phyloP scores from a whole-genome alignment of 148 eudicot genomes.

The Polygonum maritimum region DNA sequence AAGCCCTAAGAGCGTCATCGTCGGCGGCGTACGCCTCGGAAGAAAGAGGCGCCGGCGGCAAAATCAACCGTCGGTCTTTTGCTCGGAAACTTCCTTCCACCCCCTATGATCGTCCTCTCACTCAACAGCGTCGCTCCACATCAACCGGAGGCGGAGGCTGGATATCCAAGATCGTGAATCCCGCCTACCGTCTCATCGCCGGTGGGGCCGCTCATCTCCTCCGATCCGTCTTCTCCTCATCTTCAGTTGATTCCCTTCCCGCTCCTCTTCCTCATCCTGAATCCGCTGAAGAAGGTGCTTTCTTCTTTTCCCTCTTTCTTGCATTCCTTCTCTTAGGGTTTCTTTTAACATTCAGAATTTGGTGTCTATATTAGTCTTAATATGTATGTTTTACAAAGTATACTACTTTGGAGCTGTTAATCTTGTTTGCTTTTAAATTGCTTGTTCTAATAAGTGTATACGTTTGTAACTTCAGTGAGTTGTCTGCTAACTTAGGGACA shows the following conservation, averaged over 20 bases:
- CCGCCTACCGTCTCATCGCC: conserved; percentile 53
- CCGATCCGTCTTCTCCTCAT: conserved; percentile 35
- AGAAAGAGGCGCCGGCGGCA: conserved; percentile 51
- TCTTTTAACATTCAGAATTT: neutral
- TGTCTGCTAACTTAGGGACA: neutral
- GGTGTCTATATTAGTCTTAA: neutral
- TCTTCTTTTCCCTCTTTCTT: neutral
- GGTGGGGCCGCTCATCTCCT: conserved; percentile 52
- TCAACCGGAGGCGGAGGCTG: conserved; percentile 25
- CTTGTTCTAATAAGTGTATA: too few relatives aligned
- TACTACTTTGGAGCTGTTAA: neutral
- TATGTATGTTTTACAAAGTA: neutral
- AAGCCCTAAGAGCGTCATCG: conserved; percentile 20
- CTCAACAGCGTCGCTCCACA: conserved; percentile 10
- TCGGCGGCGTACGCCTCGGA: conserved; percentile 16
- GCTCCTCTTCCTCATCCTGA: conserved; percentile 5
- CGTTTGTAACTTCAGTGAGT: neutral
- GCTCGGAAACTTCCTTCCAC: conserved; percentile 39
- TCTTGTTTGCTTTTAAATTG: neutral
- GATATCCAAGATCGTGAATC: conserved; percentile 57
- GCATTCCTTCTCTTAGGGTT: neutral
- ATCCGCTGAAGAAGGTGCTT: neutral
- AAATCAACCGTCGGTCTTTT: conserved; percentile 25
- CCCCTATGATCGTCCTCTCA: conserved; percentile 51
- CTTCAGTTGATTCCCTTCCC: conserved; percentile 18